Base-by-base conservation (phyloP, 306 rosid species). In the Sicyos edulis region DNA sequence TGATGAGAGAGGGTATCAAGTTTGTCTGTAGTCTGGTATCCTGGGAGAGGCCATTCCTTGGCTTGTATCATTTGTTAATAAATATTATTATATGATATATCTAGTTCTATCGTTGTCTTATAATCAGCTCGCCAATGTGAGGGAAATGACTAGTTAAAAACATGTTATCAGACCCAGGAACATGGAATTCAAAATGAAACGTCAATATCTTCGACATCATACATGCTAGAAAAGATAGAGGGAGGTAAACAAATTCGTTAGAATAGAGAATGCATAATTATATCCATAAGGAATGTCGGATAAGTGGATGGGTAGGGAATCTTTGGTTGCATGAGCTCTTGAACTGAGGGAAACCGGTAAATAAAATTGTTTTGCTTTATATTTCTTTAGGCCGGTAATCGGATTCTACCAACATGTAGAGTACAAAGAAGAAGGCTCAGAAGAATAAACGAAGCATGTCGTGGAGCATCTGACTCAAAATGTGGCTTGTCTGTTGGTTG, bases 381-480 rank as follows among this genome's bases (percentile, higher is more conserved):
- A 29, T 60, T 60, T 60, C 21, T 32, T 7, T 60, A 60, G 67
- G 29, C 29, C 29, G 42, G 19, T 6, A 14, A 60, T 60, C 19
- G 19, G 10, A 26, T 29, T 29, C 21, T 60, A 60, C 12, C 12
- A 60, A 32, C 10, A 2, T 8, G 13, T 0, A 7, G 20, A 14
- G 37, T 29, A 60, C 14, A 17, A 60, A 60, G 49, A 12, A 61
- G 68, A 37, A 15, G 68, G 13, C 68, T 61, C 3, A 8, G 17
- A 57, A 57, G 37, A 26, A 11, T 21, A 21, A 11, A 32, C 37
- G 29, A 4, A 61, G 67, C 22, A 61, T 20, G 32, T 17, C 13
- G 15, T 15, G 67, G 45, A 62, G 49, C 68, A 62, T 62, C 68
- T n/a, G 19, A 34, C 68, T 62, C 68, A 62, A 62, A 62, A 34